Base-by-base conservation (phyloP, 2,329 filamentous ascomycete species). In the Neodidymelliopsis sp. region DNA sequence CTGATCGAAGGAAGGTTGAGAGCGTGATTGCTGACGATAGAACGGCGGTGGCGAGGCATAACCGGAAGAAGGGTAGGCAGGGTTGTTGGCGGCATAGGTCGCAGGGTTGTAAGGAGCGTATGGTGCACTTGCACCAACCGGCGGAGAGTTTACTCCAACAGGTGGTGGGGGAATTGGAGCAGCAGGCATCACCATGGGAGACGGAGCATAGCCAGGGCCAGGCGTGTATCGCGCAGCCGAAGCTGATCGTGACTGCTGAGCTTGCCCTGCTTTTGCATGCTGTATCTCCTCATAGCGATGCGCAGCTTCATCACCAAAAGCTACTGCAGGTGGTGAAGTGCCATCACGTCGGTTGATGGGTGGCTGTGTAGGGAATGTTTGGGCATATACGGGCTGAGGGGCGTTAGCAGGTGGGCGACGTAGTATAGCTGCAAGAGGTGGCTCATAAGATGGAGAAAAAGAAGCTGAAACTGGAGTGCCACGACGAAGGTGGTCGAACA, bases 371-470 rank as follows among this genome's bases (percentile, higher is more conserved):
- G 47, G 40, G n/a, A 40, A 50, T 16, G 53, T 22, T 16, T 56
- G 60, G 9, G 39, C 36, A 24, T 48, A 35, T 46, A 54, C 44
- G 49, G 65, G 62, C 66, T 71, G 65, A 23, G 57, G 60, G 19
- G 64, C 43, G 64, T 72, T 65, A 72, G 70, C 69, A 35, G 45
- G 48, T 50, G 69, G 57, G 24, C 57, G 64, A 30, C 59, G 62
- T 38, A 71, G 56, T 29, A 70, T 43, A 19, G 67, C 57, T 38
- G 70, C 70, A 52, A 70, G 56, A 60, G 69, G 70, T 57, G 70
- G 69, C 49, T 70, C 67, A 42, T 65, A 68, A 53, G 70, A 71
- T 6, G 69, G 69, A 51, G 60, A 60, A 43, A 71, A 70, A 49
- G 58, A 40, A 45, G 60, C 57, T 42, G 56, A 55, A 43, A 72